phyloP scores from a whole-genome alignment of 805 yeast species.

The Starmerella riodocensis region DNA sequence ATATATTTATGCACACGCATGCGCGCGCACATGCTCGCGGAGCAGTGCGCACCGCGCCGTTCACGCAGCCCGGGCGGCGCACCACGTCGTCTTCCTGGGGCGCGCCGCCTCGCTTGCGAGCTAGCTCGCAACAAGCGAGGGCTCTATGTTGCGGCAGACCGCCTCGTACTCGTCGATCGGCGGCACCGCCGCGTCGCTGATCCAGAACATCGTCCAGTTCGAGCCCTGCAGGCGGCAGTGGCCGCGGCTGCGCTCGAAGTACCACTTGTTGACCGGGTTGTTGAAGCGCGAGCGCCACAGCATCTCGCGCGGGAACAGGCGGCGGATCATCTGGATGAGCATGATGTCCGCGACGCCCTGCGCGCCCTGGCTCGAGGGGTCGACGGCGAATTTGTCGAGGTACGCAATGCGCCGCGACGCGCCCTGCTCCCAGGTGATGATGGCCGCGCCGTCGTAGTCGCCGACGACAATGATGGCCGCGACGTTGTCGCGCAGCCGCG shows the following conservation, averaged over 20 bases:
- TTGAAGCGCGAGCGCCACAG: conserved; percentile 80
- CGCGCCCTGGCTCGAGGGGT: conserved; percentile 71
- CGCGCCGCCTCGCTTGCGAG: too few species aligned
- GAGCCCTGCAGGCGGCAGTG: conserved; percentile 37
- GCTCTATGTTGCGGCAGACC: conserved; percentile 44
- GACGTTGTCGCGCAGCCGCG: conserved; percentile 48
- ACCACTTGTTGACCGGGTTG: conserved; percentile 96
- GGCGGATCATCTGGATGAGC: conserved; percentile 60
- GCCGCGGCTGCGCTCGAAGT: conserved; percentile 79
- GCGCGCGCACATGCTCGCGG: too few species aligned
- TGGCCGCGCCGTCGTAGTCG: conserved; percentile 90
- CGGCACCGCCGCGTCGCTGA: conserved; percentile 25
- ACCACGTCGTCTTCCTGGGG: too few species aligned
- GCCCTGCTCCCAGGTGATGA: conserved; percentile 64
- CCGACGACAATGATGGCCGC: conserved; percentile 80
- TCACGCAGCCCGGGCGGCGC: too few species aligned
- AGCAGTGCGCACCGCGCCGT: too few species aligned
- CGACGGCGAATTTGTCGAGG: conserved; percentile 86
- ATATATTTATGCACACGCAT: too few species aligned
- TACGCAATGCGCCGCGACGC: conserved; percentile 47
- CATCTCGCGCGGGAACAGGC: conserved; percentile 54
- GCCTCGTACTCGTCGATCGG: conserved; percentile 38
- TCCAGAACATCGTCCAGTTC: conserved; percentile 36
- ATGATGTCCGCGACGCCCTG: conserved; percentile 89
- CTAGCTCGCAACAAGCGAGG: conserved; percentile 30